Base-by-base conservation (phyloP, 1,284 basidiomycete species). In the Trametes pubescens region DNA sequence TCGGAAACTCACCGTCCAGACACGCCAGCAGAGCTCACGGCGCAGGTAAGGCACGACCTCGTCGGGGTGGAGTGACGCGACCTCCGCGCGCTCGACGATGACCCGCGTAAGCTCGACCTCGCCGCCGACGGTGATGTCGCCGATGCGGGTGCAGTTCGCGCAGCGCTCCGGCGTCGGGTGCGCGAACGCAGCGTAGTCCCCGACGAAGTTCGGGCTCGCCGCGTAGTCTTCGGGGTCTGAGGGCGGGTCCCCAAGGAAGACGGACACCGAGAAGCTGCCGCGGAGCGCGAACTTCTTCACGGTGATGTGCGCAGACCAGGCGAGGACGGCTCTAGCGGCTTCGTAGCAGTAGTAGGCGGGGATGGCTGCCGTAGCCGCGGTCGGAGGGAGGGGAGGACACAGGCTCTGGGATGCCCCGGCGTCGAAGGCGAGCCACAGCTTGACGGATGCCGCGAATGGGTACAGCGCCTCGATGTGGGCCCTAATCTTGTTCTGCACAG, bases 191-290 rank as follows among this genome's bases (percentile, higher is more conserved):
- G 75, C 67, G 65, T 77, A 74, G 5, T 75, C 69, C 10, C 80
- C 82, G 53, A 79, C 78, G 60, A 77, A 79, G 51, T 74, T 66
- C 4, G 71, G 57, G 56, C 70, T 69, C 7, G 69, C 65, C 37
- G 62, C 70, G 80, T 80, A 82, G n/a, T 78, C 67, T 2, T 65
- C 61, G 5, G 76, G 68, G 51, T 80, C 70, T 4, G 70, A 70
- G 32, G 81, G 80, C 14, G 79, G 76, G 1, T 54, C 40, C 11
- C 79, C 81, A 9, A 83, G 71, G 78, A 81, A 83, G 60, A 84
- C 51, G 24, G 77, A 67, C 32, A 83, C 73, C 13, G 72, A 69
- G 69, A 80, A 83, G 71, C 78, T 80, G 18, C 67, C 57, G 0
- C 77, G 76, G 29, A 82, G 64, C 61, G 79, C 81, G 71, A 74